Evolutionary conservation across 345 rosid species (phyloP), one percentile per base, ranked within the genome.

Genomic region (Ceriops decandra): DNA sequence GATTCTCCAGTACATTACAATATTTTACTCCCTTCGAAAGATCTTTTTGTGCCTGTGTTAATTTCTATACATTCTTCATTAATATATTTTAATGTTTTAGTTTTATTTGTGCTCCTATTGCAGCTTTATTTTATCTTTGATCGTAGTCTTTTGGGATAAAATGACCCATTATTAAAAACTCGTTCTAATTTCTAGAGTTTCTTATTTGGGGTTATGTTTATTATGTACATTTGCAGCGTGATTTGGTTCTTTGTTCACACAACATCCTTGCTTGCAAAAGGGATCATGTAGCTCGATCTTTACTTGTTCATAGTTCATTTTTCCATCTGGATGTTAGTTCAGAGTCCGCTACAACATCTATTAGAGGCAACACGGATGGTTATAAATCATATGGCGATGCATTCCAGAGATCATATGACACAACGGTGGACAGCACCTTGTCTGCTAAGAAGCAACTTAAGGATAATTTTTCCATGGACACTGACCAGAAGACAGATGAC

Each of bases 301-400:
- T 79, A 58, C 86, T 78, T 42, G 19, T 13, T 46, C 90, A 72
- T 17, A 81, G 74, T 68, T 84, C 87, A 21, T 83, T 84, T 73
- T 76, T 81, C 61, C 88, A 61, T 72, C 80, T 84, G 2, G 93
- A 88, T 47, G 82, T 79, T 60, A 90, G 97, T 58, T 90, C 97
- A 24, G 98, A 92, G 76, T 95, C 99, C 6, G 98, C 97, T 36
- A 91, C 99, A 11, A 95, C 98, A 27, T 92, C 98, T 60, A 77
- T 92, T 20, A 87, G 69, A 69, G 87, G 87, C 54, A 81, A 83
- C 52, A 80, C 83, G 6, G 85, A 84, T 80, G 84, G 83, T 68
- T 84, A 72, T 76, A 84, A 68, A 69, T 93, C 97, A 35, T 87
- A 86, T 74, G 86, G 84, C 52, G 96, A 90, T 77, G 85, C 89